Conservation (phyloP, 768 basidiomycete species). For the Baorangia bicolor region DNA sequence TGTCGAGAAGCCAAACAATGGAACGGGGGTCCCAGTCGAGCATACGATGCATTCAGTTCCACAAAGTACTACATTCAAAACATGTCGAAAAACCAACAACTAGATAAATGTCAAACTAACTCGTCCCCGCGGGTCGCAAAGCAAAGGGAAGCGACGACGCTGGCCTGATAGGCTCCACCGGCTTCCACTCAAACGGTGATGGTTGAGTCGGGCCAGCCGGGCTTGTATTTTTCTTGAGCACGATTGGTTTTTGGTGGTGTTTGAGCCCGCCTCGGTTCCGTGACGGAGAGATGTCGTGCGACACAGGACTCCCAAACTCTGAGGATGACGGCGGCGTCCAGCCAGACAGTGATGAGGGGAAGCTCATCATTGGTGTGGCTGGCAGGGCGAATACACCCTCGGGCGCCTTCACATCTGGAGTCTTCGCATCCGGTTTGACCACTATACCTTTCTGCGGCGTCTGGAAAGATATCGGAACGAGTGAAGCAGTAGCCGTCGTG, state of each 20-base stretch:
- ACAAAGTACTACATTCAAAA: neutral
- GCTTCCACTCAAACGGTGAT: slow-evolving; percentile 23
- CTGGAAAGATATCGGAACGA: slow-evolving; percentile 26
- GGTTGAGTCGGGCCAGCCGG: slow-evolving; percentile 1
- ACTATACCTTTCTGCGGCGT: slow-evolving; percentile 28
- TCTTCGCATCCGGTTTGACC: slow-evolving; percentile 4
- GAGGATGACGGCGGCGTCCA: slow-evolving; percentile 25
- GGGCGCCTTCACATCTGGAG: slow-evolving; percentile 1
- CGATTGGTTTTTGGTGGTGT: slow-evolving; percentile 37
- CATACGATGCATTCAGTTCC: no score
- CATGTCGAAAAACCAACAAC: neutral
- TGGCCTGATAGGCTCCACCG: slow-evolving; percentile 24
- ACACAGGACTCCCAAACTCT: slow-evolving; percentile 14
- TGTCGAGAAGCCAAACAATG: no score
- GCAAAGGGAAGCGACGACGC: slow-evolving; percentile 27
- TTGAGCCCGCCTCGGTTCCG: slow-evolving; percentile 27
- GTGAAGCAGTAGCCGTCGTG: slow-evolving; percentile 39
- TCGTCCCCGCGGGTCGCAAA: slow-evolving; percentile 18
- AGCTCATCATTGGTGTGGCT: slow-evolving; percentile 19
- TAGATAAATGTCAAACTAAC: slow-evolving; percentile 4
- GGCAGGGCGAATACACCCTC: slow-evolving; percentile 12
- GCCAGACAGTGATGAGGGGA: slow-evolving; percentile 20
- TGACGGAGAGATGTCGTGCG: slow-evolving; percentile 19
- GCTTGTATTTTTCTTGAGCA: slow-evolving; percentile 27
- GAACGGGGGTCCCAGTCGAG: no score